phyloP scores from a whole-genome alignment of 1,284 basidiomycete species.

The Cryptococcus maquisensis region DNA sequence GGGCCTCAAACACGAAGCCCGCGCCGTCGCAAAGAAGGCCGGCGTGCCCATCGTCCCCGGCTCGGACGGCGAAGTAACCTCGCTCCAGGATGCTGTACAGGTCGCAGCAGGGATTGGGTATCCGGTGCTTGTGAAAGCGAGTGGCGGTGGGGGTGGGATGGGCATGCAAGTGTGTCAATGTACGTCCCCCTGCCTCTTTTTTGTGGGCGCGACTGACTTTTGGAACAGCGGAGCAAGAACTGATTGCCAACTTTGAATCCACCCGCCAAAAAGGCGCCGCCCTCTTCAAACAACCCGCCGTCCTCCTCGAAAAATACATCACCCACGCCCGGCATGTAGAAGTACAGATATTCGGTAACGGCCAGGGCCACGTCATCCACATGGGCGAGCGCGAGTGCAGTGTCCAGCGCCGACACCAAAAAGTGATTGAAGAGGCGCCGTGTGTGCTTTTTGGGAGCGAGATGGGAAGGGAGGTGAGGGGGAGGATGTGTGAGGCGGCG shows the following conservation, averaged over 20 bases:
- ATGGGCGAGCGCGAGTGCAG: conserved; percentile 67
- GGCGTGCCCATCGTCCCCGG: conserved; percentile 59
- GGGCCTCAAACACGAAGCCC: conserved; percentile 63
- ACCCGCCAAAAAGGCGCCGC: conserved; percentile 43
- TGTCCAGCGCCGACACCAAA: conserved; percentile 68
- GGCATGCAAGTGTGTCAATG: conserved; percentile 58
- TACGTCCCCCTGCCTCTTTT: conserved; percentile 44
- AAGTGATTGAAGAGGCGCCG: conserved; percentile 62
- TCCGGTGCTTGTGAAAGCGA: conserved; percentile 57
- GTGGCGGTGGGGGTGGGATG: conserved; percentile 66
- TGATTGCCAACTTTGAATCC: conserved; percentile 49
- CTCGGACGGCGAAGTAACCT: conserved; percentile 50
- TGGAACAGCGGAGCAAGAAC: conserved; percentile 44
- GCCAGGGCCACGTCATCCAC: conserved; percentile 55
- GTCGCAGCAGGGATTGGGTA: conserved; percentile 54
- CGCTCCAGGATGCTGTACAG: conserved; percentile 51
- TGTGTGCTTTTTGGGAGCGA: conserved; percentile 52
- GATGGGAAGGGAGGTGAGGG: conserved; percentile 41
- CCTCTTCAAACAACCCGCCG: conserved; percentile 55
- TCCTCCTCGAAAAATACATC: conserved; percentile 62
- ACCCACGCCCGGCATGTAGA: conserved; percentile 56
- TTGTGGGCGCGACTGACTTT: conserved; percentile 35
- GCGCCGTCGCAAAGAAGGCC: conserved; percentile 53
- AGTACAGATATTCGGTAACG: conserved; percentile 66
- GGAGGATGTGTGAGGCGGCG: conserved; percentile 57